Percentiles rank a stretch among this genome's conserved stretches.
Evolutionary conservation across 192 early-diverging fungal species (phyloP).

Genomic region (Coemansia sp.): DNA sequence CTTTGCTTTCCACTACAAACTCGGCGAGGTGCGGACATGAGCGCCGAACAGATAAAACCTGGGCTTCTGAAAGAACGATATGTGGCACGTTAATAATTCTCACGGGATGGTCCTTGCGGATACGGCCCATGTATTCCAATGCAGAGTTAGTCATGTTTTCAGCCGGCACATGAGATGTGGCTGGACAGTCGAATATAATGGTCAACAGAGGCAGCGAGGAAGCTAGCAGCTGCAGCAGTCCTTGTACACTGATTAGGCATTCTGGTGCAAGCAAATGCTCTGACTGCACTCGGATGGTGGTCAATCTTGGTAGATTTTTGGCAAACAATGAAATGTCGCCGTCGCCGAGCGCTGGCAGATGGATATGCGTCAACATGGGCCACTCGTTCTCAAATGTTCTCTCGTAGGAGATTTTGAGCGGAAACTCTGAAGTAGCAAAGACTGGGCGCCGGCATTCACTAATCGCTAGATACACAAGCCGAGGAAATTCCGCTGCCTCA

Average conservation of each 20-base stretch:
- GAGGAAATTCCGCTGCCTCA: constrained; percentile 34
- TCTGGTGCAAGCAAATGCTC: background rate
- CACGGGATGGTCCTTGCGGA: constrained; percentile 18
- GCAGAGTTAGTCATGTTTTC: background rate
- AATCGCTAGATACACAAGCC: constrained; percentile 12
- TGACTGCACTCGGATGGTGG: constrained; percentile 11
- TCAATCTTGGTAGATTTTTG: constrained; percentile 11
- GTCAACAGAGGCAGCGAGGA: constrained; percentile 10
- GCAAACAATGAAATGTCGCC: constrained; percentile 14
- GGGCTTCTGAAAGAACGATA: constrained; percentile 13
- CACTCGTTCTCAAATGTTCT: constrained; percentile 34
- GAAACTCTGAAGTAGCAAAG: constrained; percentile 7
- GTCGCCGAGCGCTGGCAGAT: constrained; percentile 12
- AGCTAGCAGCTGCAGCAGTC: constrained; percentile 24
- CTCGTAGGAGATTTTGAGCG: constrained; percentile 17
- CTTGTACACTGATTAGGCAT: constrained; percentile 8
- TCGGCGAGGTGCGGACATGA: constrained; percentile 12
- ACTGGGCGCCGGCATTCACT: constrained; percentile 8
- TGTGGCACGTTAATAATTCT: constrained; percentile 14
- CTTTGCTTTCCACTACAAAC: background rate
- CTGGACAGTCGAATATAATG: constrained; percentile 7
- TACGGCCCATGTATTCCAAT: constrained; percentile 7
- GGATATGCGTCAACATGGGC: constrained; percentile 16
- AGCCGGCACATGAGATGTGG: background rate
- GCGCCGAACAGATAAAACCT: constrained; percentile 18